Evolutionary conservation across 768 basidiomycete species (phyloP), one percentile per base, ranked within the genome.

Genomic region (Lactifluus rugatus): DNA sequence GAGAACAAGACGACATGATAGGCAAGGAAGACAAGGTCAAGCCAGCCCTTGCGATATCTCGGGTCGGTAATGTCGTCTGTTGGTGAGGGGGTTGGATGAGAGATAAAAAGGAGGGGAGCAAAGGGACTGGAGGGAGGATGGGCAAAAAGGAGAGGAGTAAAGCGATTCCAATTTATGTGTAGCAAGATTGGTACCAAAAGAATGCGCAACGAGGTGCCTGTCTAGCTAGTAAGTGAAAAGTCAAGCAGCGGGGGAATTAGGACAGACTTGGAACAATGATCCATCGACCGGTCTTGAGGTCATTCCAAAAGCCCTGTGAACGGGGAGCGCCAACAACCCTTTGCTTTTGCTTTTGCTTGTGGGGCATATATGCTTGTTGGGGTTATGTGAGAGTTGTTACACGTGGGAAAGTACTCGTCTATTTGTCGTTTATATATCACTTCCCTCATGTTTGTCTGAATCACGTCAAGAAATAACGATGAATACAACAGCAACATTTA

Each of bases 1-100:
- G 92, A 94, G 74, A 87, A 98, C 65, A 95, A 83, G 50, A 98
- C 74, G 70, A 97, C 76, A 67, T 94, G 76, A 71, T 90, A 94
- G 2, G 78, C 77, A 47, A 97, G 65, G 72, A 99, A 99, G 16
- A 78, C 66, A 9, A 93, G 61, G 67, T 98, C 95, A 58, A 80
- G 71, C 64, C 77, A 87, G 16, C 80, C 80, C 72, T 93, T 97
- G 39, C 74, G 74, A 66, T 89, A 91, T 32, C 79, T 79, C 0
- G 80, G 78, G 62, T 84, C 80, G 0, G 62, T 59, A 25, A 39
- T 21, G 34, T 78, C 76, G 6, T 74, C 71, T 5, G 76, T 67
- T 0, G 83, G 79, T 2, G 71, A 71, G 10, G 81, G 73, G 31
- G 88, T 58, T n/a, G 65, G 78, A 62, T 88, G 74, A 13, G 89